Conservation (phyloP, 2,329 filamentous ascomycete species). For the Tothia fuscella region DNA sequence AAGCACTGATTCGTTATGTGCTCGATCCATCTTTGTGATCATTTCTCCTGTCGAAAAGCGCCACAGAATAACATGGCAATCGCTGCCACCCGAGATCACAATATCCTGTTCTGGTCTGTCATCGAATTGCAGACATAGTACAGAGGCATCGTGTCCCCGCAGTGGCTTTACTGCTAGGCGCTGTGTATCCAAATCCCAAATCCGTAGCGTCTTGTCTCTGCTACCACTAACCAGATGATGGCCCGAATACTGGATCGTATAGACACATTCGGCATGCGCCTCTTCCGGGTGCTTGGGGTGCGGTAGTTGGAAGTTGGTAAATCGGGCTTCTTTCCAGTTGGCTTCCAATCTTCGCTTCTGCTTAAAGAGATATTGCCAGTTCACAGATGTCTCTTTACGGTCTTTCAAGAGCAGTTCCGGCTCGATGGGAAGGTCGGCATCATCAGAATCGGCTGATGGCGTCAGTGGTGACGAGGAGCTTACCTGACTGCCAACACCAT, state of each 20-base stretch:
- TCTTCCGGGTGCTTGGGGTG: constrained; percentile 70
- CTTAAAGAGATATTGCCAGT: constrained; percentile 89
- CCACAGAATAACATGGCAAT: constrained; percentile 85
- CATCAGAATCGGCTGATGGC: background rate
- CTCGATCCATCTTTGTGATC: constrained; percentile 60
- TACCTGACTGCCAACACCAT: constrained; percentile 13
- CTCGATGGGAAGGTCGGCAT: constrained; percentile 20
- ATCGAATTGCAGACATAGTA: constrained; percentile 92
- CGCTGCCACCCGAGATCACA: constrained; percentile 90
- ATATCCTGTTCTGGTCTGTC: constrained; percentile 76
- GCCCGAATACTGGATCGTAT: constrained; percentile 79
- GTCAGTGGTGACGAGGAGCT: constrained; percentile 2
- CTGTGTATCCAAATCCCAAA: constrained; percentile 80
- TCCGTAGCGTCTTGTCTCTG: constrained; percentile 71
- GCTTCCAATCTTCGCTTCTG: constrained; percentile 74
- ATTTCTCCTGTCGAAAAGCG: constrained; percentile 80
- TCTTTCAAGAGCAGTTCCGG: constrained; percentile 22
- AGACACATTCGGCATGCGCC: constrained; percentile 85
- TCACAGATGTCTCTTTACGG: constrained; percentile 49
- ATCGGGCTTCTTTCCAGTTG: constrained; percentile 81
- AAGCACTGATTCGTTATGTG: constrained; percentile 81
- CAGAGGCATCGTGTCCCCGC: constrained; percentile 68
- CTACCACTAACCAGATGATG: constrained; percentile 89
- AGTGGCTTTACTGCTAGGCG: constrained; percentile 66
- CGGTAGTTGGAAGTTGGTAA: constrained; percentile 78